Evolutionary conservation across 192 early-diverging fungal species (phyloP).

Genomic region (Powellomyces hirtus): DNA sequence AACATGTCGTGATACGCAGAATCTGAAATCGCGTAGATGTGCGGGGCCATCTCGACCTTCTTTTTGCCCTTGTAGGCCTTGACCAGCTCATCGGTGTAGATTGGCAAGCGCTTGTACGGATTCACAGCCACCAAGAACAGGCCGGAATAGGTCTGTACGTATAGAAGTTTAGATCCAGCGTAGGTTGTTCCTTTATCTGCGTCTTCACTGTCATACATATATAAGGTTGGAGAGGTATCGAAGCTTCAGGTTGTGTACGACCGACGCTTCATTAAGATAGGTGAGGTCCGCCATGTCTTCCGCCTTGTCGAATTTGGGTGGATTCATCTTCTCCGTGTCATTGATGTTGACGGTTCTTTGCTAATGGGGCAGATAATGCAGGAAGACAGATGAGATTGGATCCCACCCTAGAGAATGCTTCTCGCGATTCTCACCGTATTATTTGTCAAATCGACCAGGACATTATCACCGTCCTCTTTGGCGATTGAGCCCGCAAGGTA

Average conservation of each 20-base stretch:
- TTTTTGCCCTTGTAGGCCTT: conserved; percentile 63
- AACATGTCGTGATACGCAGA: conserved; percentile 95
- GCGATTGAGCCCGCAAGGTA: conserved; percentile 82
- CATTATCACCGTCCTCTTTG: conserved; percentile 68
- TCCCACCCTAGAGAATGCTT: neutral
- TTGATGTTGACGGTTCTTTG: conserved; percentile 72
- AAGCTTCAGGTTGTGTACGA: conserved; percentile 93
- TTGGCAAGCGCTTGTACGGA: conserved; percentile 89
- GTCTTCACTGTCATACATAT: no score
- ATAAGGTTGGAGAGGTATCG: conserved; percentile 89
- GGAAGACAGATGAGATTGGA: neutral
- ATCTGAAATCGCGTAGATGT: conserved; percentile 93
- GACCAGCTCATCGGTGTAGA: conserved; percentile 82
- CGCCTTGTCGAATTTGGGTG: conserved; percentile 97
- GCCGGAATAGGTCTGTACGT: conserved; percentile 90
- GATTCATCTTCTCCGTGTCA: conserved; percentile 95
- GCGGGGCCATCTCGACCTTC: conserved; percentile 53
- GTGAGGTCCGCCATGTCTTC: conserved; percentile 99
- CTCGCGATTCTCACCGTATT: conserved; percentile 76
- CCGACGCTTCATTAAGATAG: conserved; percentile 95
- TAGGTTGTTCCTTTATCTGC: no score
- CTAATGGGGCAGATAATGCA: conserved; percentile 27
- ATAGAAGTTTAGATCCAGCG: no score
- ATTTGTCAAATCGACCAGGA: conserved; percentile 74
- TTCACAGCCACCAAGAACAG: conserved; percentile 98